Evolutionary conservation across 2,329 filamentous ascomycete species (phyloP).

Genomic region (Penicillium sp.): DNA sequence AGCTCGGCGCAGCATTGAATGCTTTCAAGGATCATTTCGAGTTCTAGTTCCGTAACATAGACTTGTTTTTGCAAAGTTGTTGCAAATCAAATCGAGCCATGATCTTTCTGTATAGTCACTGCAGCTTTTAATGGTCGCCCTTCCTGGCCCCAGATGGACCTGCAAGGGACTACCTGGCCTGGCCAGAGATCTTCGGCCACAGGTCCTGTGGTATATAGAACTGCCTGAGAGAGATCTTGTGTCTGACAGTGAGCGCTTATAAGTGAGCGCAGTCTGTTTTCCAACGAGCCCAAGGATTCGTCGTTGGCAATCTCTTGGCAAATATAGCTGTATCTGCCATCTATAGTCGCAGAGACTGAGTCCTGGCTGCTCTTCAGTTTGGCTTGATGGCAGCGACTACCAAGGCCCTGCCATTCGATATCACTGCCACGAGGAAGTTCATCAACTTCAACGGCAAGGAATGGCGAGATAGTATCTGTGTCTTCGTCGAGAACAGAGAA

Average conservation of each 20-base stretch:
- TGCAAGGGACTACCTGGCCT: constrained; percentile 44
- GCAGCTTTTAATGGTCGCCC: constrained; percentile 37
- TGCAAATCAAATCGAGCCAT: neutral
- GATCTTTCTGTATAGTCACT: constrained; percentile 32
- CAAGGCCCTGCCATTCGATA: constrained; percentile 82
- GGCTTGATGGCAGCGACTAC: constrained; percentile 48
- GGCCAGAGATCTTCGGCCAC: constrained; percentile 23
- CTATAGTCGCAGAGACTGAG: constrained; percentile 22
- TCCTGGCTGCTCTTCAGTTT: constrained; percentile 20
- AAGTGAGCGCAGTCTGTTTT: constrained; percentile 24
- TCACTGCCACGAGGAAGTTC: constrained; percentile 70
- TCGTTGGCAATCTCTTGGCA: constrained; percentile 32
- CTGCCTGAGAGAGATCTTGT: constrained; percentile 24
- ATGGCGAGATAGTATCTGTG: constrained; percentile 55
- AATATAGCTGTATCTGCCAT: constrained; percentile 26
- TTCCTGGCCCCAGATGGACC: constrained; percentile 39
- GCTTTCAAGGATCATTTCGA: neutral
- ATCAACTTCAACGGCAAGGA: constrained; percentile 74
- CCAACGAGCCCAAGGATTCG: constrained; percentile 16
- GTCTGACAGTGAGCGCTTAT: constrained; percentile 19
- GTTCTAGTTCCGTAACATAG: neutral
- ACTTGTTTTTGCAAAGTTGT: neutral
- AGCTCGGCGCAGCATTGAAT: constrained; percentile 1
- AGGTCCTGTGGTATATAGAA: constrained; percentile 37
- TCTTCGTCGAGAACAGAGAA: constrained; percentile 26